A percentile compares a stretch with the other conserved stretches of the same genome.
These are phyloP conservation scores for Dendrobium catenatum DNA, from an alignment of 106 monocot species.

Conservation along the genomic window DNA sequence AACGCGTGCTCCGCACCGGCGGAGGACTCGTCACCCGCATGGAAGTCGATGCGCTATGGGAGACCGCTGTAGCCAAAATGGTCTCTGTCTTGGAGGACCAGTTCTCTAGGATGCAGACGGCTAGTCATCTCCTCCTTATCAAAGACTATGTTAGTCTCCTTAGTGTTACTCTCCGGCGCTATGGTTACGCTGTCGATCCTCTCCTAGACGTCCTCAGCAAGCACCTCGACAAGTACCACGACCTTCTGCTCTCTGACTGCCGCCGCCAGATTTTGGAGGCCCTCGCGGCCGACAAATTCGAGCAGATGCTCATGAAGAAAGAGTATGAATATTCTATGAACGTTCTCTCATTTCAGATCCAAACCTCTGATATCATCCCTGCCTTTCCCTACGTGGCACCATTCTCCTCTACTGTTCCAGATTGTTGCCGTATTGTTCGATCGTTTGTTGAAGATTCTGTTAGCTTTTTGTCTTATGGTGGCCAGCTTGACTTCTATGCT, in stretches of 20 bases:
- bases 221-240: slow-evolving; percentile 96
- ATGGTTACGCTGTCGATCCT: slow-evolving; percentile 66
- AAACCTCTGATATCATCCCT: slow-evolving; percentile 79
- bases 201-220: slow-evolving; percentile 76
- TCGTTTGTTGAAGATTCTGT: slow-evolving; percentile 95
- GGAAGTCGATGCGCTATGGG: slow-evolving; percentile 84
- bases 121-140: slow-evolving; percentile 76
- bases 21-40: slow-evolving; percentile 60
- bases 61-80: slow-evolving; percentile 82
- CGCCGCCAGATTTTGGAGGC: slow-evolving; percentile 78
- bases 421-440: slow-evolving; percentile 81
- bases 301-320: slow-evolving; percentile 97
- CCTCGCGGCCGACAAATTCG: slow-evolving; percentile 67
- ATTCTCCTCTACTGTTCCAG: slow-evolving; percentile 81
- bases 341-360: slow-evolving; percentile 84
- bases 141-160: slow-evolving; percentile 86
- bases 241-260: slow-evolving; percentile 86
- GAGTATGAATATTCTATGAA: slow-evolving; percentile 99
- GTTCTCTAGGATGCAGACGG: slow-evolving; percentile 91
- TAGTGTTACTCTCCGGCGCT: slow-evolving; percentile 64
- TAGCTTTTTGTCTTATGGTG: slow-evolving; percentile 92
- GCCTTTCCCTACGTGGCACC: slow-evolving; percentile 95
- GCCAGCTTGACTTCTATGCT: slow-evolving; percentile 72
- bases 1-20: slow-evolving; percentile 66
- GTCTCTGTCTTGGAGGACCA: slow-evolving; percentile 86